phyloP scores from a whole-genome alignment of 495 filamentous ascomycete species.

The Neurospora pannonica region DNA sequence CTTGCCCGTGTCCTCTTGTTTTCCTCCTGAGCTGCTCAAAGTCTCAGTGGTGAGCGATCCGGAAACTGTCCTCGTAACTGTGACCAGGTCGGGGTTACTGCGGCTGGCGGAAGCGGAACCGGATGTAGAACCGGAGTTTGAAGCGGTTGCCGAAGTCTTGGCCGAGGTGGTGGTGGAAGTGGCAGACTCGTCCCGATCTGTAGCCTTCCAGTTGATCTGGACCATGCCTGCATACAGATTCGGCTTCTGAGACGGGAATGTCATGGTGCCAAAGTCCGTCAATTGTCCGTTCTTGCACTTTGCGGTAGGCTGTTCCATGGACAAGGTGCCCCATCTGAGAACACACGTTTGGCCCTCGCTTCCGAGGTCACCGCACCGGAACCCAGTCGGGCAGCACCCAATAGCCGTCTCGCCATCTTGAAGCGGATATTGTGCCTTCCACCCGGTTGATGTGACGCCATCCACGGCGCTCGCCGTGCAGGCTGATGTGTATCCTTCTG shows the following conservation, averaged over 20 bases:
- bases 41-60: neutral
- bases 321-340: neutral
- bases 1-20: neutral
- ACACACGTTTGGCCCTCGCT: slow-evolving; percentile 20
- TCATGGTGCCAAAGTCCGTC: slow-evolving; percentile 6
- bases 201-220: slow-evolving; percentile 18
- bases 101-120: neutral
- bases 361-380: slow-evolving; percentile 11
- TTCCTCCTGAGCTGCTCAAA: neutral
- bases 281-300: slow-evolving; percentile 5
- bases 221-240: slow-evolving; percentile 23
- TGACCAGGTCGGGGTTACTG: neutral
- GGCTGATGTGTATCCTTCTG: slow-evolving; percentile 18
- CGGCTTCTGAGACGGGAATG: slow-evolving; percentile 5
- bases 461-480: slow-evolving; percentile 12
- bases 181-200: slow-evolving; percentile 7
- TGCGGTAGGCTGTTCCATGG: slow-evolving; percentile 10
- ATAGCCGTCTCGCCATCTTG: slow-evolving; percentile 19
- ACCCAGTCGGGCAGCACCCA: slow-evolving; percentile 24
- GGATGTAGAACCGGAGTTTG: neutral
- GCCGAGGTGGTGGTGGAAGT: neutral
- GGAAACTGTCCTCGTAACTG: neutral
- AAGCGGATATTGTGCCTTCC: slow-evolving; percentile 16
- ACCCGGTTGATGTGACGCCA: slow-evolving; percentile 1
- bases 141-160: neutral